These are phyloP conservation scores for Macadamia integrifolia DNA, from an alignment of 164 flowering plant genomes.

Conservation along the genomic window DNA sequence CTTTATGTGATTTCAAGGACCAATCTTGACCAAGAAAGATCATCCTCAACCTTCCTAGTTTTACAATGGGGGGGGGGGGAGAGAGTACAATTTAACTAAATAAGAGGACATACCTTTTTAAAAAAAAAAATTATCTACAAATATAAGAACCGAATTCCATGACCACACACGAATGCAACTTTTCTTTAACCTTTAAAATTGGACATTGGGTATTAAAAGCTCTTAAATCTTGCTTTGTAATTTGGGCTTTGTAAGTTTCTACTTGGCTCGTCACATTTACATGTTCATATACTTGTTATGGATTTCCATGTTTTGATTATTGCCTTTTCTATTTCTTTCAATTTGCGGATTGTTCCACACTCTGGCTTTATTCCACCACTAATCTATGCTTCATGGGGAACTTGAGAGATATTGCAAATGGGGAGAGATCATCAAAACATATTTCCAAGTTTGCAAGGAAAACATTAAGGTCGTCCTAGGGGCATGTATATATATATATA, in stretches of 20 bases:
- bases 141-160: neutral
- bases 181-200: conserved; percentile 14
- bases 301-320: neutral
- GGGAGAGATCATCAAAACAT: conserved; percentile 3
- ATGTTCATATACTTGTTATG: neutral
- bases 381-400: conserved; percentile 91
- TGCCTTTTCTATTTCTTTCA: neutral
- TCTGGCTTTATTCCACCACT: conserved; percentile 94
- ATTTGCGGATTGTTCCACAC: conserved; percentile 33
- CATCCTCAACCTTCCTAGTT: conserved; percentile 60
- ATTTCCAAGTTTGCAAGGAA: no score
- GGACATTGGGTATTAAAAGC: conserved; percentile 77
- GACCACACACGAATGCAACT: neutral
- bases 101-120: conserved; percentile 62
- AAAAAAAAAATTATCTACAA: neutral
- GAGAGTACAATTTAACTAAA: conserved; percentile 41
- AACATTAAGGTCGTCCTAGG: no score
- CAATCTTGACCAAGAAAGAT: conserved; percentile 51
- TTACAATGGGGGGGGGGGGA: conserved; percentile 69
- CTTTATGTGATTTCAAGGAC: conserved; percentile 64
- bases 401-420: conserved; percentile 25
- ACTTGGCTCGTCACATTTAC: neutral
- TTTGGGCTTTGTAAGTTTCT: conserved; percentile 64
- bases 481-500: no score
- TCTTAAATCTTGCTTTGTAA: conserved; percentile 52